Evolutionary conservation across 2,329 filamentous ascomycete genomes (phyloP), one percentile per base, ranked within the genome.

Genomic region (Penicillium sumatraense): DNA sequence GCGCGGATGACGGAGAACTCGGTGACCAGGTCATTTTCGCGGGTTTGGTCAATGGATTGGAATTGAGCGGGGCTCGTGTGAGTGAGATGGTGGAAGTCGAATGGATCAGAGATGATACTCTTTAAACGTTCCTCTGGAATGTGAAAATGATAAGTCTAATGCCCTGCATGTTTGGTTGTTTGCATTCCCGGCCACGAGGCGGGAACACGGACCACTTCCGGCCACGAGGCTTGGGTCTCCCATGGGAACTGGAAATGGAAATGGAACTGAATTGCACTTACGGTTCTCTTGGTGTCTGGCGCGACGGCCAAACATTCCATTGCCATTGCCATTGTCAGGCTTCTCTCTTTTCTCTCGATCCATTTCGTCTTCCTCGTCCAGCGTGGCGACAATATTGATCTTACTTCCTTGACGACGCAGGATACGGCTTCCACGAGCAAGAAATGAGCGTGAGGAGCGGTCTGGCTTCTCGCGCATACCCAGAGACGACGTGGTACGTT

Each of bases 31-130:
- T 84, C 79, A 53, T 78, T 75, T 52, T 81, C 77, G 50, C 80
- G 77, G 11, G 80, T 75, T 29, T 77, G 78, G 35, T 83, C 79
- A 18, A 86, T 70, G 3, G 75, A 74, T 27, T 81, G 77, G 53
- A 86, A 78, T 53, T 86, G 81, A 21, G 80, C 71, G 21, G 81
- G 79, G 53, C 80, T 80, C 24, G 84, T 84, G 65, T 87, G 84
- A 31, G 83, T 83, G 49, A 88, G 70, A 64, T 87, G 85, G 58
- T 87, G 83, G 65, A 88, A 88, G 62, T 86, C 83, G 69, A 85
- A 88, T 1, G 85, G 85, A 53, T 80, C 80, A 0, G 85, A 88
- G 49, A 87, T 87, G 54, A 75, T 74, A 38, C 71, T 72, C 67
- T 82, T 83, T 50, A 77, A 53, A 18, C 71, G 70, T 51, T 74